Evolutionary conservation across 2,329 filamentous ascomycete genomes (phyloP).

Genomic region (Pseudocercospora fijiensis): DNA sequence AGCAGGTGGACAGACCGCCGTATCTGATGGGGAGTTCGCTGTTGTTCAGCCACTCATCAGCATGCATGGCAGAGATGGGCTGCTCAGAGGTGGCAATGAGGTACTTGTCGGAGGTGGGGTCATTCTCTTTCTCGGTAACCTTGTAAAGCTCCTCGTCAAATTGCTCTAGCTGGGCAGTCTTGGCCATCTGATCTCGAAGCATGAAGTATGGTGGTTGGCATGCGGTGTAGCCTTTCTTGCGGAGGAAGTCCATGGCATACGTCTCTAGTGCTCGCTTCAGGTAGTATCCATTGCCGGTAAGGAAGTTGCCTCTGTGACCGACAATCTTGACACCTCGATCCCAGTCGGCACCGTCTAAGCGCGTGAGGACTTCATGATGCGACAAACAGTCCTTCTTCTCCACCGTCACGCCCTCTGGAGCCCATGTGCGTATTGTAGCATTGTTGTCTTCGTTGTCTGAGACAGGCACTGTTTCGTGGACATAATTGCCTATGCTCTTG

Average conservation of each 20-base stretch:
- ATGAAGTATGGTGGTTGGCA: constrained; percentile 87
- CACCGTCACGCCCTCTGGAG: constrained; percentile 69
- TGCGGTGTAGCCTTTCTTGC: constrained; percentile 61
- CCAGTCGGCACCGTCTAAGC: constrained; percentile 87
- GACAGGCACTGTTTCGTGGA: constrained; percentile 82
- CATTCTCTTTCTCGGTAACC: constrained; percentile 78
- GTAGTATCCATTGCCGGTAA: constrained; percentile 85
- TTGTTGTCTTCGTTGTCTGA: constrained; percentile 87
- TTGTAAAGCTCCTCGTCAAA: constrained; percentile 99
- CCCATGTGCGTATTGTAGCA: constrained; percentile 71
- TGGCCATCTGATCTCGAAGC: constrained; percentile 93
- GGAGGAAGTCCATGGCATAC: constrained; percentile 88
- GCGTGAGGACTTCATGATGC: constrained; percentile 88
- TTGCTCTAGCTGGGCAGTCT: constrained; percentile 94
- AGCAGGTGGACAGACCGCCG: constrained; percentile 89
- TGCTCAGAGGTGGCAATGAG: constrained; percentile 86
- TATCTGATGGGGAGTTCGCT: constrained; percentile 86
- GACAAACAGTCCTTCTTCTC: constrained; percentile 79
- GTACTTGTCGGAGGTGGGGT: constrained; percentile 78
- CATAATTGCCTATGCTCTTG: constrained; percentile 83
- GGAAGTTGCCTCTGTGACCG: constrained; percentile 89
- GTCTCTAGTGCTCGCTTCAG: constrained; percentile 92
- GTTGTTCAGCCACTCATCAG: constrained; percentile 85
- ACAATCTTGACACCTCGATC: constrained; percentile 92
- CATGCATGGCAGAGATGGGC: constrained; percentile 82